Conservation (phyloP, 2,329 filamentous ascomycete species). For the Sclerotinia minor region DNA sequence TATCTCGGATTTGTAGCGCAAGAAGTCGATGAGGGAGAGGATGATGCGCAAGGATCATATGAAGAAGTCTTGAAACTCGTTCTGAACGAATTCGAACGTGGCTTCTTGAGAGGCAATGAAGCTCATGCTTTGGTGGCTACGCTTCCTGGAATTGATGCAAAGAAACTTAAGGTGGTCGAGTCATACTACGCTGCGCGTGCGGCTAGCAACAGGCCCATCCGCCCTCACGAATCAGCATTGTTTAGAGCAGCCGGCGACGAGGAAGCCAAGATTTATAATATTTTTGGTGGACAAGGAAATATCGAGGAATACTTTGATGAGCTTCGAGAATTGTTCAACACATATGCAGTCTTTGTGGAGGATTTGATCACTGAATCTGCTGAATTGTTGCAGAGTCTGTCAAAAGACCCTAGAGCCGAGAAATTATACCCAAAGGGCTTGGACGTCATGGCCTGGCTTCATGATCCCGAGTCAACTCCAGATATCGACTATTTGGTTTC, state of each 20-base stretch:
- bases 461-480: conserved; percentile 83
- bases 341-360: conserved; percentile 87
- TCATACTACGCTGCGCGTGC: conserved; percentile 90
- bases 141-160: conserved; percentile 85
- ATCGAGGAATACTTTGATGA: conserved; percentile 99
- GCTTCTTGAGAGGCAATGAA: conserved; percentile 92
- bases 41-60: conserved; percentile 83
- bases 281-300: conserved; percentile 97
- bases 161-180: conserved; percentile 86
- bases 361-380: conserved; percentile 80
- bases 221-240: conserved; percentile 89
- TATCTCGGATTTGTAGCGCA: conserved; percentile 88
- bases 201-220: conserved; percentile 81
- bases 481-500: conserved; percentile 94
- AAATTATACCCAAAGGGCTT: conserved; percentile 98
- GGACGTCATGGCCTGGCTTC: conserved; percentile 91
- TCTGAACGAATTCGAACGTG: conserved; percentile 94
- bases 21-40: conserved; percentile 90
- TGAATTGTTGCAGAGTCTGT: conserved; percentile 81
- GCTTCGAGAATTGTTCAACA: conserved; percentile 84
- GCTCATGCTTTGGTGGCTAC: conserved; percentile 85
- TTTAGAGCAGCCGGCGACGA: conserved; percentile 84
- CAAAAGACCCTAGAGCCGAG: conserved; percentile 79
- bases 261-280: conserved; percentile 82
- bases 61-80: conserved; percentile 90